phyloP scores from a whole-genome alignment of 2,329 filamentous ascomycete genomes.

The Cladosporium sp. region DNA sequence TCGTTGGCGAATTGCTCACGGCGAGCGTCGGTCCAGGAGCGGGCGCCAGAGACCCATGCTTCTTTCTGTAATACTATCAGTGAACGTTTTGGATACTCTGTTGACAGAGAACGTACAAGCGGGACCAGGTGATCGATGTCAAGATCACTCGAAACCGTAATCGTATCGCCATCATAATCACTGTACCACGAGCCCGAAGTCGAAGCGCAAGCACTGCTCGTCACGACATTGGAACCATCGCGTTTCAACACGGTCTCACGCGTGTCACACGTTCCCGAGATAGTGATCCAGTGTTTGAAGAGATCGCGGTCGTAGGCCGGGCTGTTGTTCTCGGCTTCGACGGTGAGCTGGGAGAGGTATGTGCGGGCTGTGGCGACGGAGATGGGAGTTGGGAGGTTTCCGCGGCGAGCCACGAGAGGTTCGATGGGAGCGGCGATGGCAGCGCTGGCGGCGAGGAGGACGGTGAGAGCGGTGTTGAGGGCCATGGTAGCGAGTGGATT shows the following conservation, averaged over 20 bases:
- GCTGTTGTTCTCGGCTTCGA: conserved; percentile 25
- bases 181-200: conserved; percentile 66
- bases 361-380: conserved; percentile 26
- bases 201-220: conserved; percentile 57
- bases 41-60: conserved; percentile 57
- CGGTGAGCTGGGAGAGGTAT: conserved; percentile 25
- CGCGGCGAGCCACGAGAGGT: conserved; percentile 18
- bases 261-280: conserved; percentile 65
- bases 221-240: conserved; percentile 63
- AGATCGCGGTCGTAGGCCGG: conserved; percentile 59
- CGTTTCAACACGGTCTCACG: conserved; percentile 69
- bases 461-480: conserved; percentile 17
- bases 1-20: conserved; percentile 65
- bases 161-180: conserved; percentile 69
- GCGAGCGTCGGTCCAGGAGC: conserved; percentile 63
- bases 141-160: conserved; percentile 64
- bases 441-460: conserved; percentile 19
- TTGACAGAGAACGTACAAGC: conserved; percentile 39
- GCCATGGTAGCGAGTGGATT: conserved; percentile 16
- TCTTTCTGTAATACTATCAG: conserved; percentile 12
- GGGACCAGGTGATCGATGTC: conserved; percentile 85
- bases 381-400: conserved; percentile 28
- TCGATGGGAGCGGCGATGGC: conserved; percentile 23
- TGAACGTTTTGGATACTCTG: conserved; percentile 21
- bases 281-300: conserved; percentile 69